Evolutionary conservation across 2,329 filamentous ascomycete species (phyloP).

Genomic region (Passalora sequoiae): DNA sequence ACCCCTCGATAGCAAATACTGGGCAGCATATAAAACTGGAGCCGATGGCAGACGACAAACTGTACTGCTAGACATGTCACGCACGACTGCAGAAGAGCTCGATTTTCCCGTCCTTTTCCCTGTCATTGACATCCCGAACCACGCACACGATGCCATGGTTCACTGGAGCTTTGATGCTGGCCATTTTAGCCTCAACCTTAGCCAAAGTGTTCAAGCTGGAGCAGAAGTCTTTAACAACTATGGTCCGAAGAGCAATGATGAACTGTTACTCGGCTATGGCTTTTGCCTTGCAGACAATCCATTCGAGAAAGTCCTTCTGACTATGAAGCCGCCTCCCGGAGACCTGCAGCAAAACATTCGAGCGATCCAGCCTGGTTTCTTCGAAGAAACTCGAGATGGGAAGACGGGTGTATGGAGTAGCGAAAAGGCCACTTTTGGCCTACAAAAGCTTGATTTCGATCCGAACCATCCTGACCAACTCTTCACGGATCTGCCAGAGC

Average conservation of each 20-base stretch:
- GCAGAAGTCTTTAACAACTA: constrained; percentile 51
- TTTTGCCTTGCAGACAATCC: constrained; percentile 47
- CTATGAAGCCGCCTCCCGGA: constrained; percentile 38
- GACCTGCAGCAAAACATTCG: constrained; percentile 32
- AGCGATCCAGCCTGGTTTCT: constrained; percentile 32
- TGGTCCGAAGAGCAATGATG: constrained; percentile 49
- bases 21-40: constrained; percentile 33
- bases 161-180: constrained; percentile 43
- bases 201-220: constrained; percentile 33
- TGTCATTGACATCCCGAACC: constrained; percentile 47
- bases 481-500: constrained; percentile 29
- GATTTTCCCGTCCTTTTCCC: constrained; percentile 47
- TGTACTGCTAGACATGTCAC: constrained; percentile 33
- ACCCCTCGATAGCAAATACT: constrained; percentile 34
- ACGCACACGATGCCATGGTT: constrained; percentile 43
- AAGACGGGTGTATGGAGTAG: constrained; percentile 30
- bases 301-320: constrained; percentile 43
- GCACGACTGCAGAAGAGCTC: constrained; percentile 30
- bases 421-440: constrained; percentile 36
- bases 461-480: constrained; percentile 13
- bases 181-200: constrained; percentile 38
- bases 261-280: constrained; percentile 50
- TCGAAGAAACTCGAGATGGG: constrained; percentile 16
- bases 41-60: constrained; percentile 28
- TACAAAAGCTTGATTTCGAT: constrained; percentile 19